Conservation (phyloP, 2,329 filamentous ascomycete species). For the Fusarium sp. region DNA sequence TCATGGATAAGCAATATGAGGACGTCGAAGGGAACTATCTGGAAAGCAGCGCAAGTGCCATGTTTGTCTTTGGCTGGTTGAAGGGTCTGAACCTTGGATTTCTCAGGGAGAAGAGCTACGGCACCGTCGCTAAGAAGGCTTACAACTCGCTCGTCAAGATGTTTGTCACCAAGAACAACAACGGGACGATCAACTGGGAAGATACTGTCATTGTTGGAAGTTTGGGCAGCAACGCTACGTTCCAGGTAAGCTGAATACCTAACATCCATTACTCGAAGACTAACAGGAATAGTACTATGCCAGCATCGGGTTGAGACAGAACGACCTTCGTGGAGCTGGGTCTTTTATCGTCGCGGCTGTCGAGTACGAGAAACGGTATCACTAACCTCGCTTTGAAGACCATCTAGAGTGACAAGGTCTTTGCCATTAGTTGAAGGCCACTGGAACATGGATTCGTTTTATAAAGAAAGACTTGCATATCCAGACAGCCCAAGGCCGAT, state of each 20-base stretch:
- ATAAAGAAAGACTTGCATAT: background rate
- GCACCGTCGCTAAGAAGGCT: slow-evolving; percentile 27
- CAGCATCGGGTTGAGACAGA: slow-evolving; percentile 39
- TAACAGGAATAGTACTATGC: slow-evolving; percentile 42
- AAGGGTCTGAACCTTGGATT: slow-evolving; percentile 51
- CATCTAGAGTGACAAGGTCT: background rate
- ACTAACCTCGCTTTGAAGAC: background rate
- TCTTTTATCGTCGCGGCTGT: slow-evolving; percentile 39
- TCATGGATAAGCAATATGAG: slow-evolving; percentile 63
- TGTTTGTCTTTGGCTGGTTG: slow-evolving; percentile 66
- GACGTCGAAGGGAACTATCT: slow-evolving; percentile 67
- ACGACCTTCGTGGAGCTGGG: slow-evolving; percentile 42
- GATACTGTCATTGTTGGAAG: slow-evolving; percentile 65
- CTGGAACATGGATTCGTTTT: background rate
- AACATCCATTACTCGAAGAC: rapidly evolving
- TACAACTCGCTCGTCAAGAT: slow-evolving; percentile 52
- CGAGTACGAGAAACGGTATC: slow-evolving; percentile 37
- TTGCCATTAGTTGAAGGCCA: background rate
- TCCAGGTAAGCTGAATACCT: slow-evolving; percentile 54
- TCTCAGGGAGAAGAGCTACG: slow-evolving; percentile 31
- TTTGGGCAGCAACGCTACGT: slow-evolving; percentile 61
- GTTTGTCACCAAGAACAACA: slow-evolving; percentile 58
- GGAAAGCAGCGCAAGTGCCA: slow-evolving; percentile 68
- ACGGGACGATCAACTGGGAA: slow-evolving; percentile 62
- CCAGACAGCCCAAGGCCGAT: background rate